Conservation (phyloP, 1,139 yeast genomes). For the Pichia inconspicua region DNA sequence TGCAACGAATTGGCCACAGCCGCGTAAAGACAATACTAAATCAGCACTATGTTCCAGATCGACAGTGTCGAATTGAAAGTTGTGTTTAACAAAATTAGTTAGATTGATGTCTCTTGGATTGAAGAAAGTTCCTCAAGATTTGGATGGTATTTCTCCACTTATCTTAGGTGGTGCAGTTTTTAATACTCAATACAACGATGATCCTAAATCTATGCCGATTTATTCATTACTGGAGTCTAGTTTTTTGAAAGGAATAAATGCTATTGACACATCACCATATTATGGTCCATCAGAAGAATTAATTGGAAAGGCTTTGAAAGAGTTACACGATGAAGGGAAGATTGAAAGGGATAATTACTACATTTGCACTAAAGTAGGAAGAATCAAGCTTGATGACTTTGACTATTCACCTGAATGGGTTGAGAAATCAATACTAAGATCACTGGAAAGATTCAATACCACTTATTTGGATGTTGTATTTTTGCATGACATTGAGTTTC, state of each 20-base stretch:
- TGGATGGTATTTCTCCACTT: slow-evolving; percentile 44
- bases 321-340: slow-evolving; percentile 33
- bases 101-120: slow-evolving; percentile 6
- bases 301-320: slow-evolving; percentile 56
- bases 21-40: background rate
- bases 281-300: slow-evolving; percentile 83
- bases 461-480: slow-evolving; percentile 70
- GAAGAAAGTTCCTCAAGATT: slow-evolving; percentile 16
- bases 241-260: slow-evolving; percentile 59
- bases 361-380: slow-evolving; percentile 83
- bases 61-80: no score
- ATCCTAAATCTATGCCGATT: slow-evolving; percentile 55
- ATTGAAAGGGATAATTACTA: slow-evolving; percentile 54
- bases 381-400: slow-evolving; percentile 59
- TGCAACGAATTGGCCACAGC: background rate
- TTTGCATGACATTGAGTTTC: slow-evolving; percentile 87
- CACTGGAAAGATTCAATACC: slow-evolving; percentile 58
- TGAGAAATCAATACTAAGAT: slow-evolving; percentile 54
- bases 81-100: no score
- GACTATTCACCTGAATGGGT: slow-evolving; percentile 63
- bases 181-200: slow-evolving; percentile 64
- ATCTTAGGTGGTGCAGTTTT: slow-evolving; percentile 83
- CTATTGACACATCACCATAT: slow-evolving; percentile 87
- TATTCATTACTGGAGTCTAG: slow-evolving; percentile 51
- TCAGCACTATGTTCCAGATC: no score